phyloP scores from a whole-genome alignment of 306 rosid species.

The Erythrophleum fordii region DNA sequence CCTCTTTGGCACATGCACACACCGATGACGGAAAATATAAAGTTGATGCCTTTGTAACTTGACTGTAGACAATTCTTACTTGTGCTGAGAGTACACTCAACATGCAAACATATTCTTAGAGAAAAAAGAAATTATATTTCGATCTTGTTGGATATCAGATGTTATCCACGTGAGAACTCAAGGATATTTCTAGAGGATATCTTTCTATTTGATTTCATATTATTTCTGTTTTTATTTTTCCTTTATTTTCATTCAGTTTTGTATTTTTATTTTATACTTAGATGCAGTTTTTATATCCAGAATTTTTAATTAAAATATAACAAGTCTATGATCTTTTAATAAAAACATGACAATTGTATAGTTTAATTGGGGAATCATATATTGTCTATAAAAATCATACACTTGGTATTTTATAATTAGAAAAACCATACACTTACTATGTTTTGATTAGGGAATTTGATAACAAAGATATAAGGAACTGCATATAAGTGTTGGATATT shows the following conservation, averaged over 20 bases:
- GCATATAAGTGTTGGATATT: too few relatives aligned
- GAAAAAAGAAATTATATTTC: neutral
- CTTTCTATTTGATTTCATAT: neutral
- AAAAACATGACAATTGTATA: neutral
- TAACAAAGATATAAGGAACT: too few relatives aligned
- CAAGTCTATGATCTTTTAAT: neutral
- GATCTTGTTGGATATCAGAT: neutral
- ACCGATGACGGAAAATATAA: neutral
- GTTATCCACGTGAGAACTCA: neutral
- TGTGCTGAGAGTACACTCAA: neutral
- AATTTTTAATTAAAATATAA: neutral
- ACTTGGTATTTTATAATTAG: neutral
- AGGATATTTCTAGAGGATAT: neutral
- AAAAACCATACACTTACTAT: too few relatives aligned
- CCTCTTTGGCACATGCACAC: neutral
- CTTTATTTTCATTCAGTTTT: neutral
- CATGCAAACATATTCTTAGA: neutral
- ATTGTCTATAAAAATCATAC: neutral
- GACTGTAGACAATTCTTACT: neutral
- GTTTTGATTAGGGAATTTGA: too few relatives aligned
- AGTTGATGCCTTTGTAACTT: constrained; percentile 15
- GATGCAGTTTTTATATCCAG: neutral
- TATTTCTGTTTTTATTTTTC: neutral
- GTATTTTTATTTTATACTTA: neutral
- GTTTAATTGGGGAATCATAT: neutral